Evolutionary conservation across 2,329 filamentous ascomycete genomes (phyloP), one percentile per base, ranked within the genome.

Genomic region (Beauveria pseudobassiana): DNA sequence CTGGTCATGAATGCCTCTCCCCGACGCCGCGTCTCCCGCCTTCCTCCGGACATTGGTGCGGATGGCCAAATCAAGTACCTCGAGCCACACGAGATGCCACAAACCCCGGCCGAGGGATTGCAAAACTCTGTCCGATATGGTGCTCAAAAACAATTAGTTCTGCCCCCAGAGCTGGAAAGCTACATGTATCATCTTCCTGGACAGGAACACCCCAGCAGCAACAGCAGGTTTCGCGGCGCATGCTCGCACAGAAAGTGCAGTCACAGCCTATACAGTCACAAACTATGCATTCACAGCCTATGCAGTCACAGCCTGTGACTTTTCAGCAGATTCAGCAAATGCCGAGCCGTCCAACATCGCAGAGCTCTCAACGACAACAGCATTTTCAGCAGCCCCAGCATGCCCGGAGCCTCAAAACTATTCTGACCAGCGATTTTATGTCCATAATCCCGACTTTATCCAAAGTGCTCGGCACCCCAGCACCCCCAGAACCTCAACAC

Each of bases 1-100:
- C 26, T 62, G 16, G 52, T 40, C 38, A 56, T 62, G 50, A 61
- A 48, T 20, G 16, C 58, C 8, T 61, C 58, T 22, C 58, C 58
- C 18, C 40, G 58, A 18, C 49, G 40, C 30, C 58, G 58, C 16
- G 40, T 61, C 12, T 61, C 34, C 22, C 58, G 48, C 9, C 38
- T 61, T 3, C 58, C 58, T 20, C 42, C 50, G 5, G 42, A 53
- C 28, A 43, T 54, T 48, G 50, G 50, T 1, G n/a, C 50, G 12
- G 58, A 53, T 18, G 58, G 58, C 1, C 24, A 61, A 30, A 50
- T 53, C 42, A 53, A 18, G 30, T 61, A 61, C 18, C 58, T 61
- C 5, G 49, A 61, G 22, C 20, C 40, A 18, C 42, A 54, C 28
- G 58, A 61, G 10, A 48, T 61, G 10, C 38, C 50, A 28, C 12